Evolutionary conservation across 2,329 filamentous ascomycete species (phyloP), one percentile per base, ranked within the genome.

Genomic region (Verticillium albo-atrum): DNA sequence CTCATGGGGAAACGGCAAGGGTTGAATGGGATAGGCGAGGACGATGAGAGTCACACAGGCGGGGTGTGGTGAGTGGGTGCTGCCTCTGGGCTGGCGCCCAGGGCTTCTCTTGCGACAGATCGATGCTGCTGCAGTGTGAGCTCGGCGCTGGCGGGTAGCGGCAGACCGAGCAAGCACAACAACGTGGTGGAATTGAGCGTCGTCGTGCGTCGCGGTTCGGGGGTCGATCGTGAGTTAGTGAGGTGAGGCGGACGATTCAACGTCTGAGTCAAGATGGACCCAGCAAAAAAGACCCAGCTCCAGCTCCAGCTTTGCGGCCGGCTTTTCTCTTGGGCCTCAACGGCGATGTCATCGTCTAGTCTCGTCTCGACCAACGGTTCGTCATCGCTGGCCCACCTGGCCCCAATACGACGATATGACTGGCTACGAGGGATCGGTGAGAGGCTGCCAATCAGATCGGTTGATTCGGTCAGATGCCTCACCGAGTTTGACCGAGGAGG

Each of bases 331-430:
- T 50, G 42, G 42, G 42, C 42, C n/a, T 26, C 42, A 25, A 50
- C 42, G 42, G 42, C 42, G n/a, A 23, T 50, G n/a, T 23, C 42
- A 23, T 50, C 20, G 42, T 50, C 30, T 58, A 12, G 51, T n/a
- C 53, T 56, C 55, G 51, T n/a, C 53, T 56, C 55, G 57, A 57
- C 62, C 62, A 62, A 63, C 62, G 60, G 56, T 60, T 62, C 62
- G 62, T 63, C 62, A 62, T 63, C 25, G 20, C 32, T 61, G 56
- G 56, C 62, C 62, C 62, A 63, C 62, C 60, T 62, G 62, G 58
- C 12, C 23, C 35, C 25, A 14, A 20, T 47, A 6, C 17, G 25
- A 3, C 23, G 25, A n/a, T 28, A 4, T 28, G 2, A 56, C 28
- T 56, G 54, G 54, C 42, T 26, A 3, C 3, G 3, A 3, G 4